These are phyloP conservation scores for Vicia faba DNA, from an alignment of 306 rosid species.

Conservation along the genomic window DNA sequence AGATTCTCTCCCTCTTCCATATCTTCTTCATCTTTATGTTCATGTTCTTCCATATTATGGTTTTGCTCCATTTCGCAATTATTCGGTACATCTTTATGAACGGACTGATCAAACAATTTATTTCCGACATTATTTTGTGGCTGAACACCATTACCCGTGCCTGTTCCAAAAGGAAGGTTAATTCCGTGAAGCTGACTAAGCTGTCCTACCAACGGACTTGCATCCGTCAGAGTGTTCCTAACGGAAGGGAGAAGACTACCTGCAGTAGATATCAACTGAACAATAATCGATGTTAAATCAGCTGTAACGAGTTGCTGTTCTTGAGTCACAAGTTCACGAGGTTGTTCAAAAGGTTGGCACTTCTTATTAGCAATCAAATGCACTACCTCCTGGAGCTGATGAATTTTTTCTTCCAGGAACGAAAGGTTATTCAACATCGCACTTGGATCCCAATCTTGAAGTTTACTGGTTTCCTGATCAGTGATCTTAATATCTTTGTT, in stretches of 20 bases:
- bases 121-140: constrained; percentile 46
- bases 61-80: constrained; percentile 55
- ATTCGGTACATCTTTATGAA: constrained; percentile 46
- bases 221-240: constrained; percentile 54
- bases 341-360: constrained; percentile 61
- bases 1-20: constrained; percentile 89
- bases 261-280: constrained; percentile 90
- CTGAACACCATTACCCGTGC: constrained; percentile 39
- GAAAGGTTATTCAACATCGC: constrained; percentile 74
- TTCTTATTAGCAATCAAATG: constrained; percentile 72
- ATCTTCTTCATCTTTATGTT: constrained; percentile 88
- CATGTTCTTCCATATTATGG: constrained; percentile 70
- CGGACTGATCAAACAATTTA: constrained; percentile 55
- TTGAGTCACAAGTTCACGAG: constrained; percentile 70
- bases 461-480: constrained; percentile 50
- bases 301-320: constrained; percentile 91
- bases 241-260: constrained; percentile 90
- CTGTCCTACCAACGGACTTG: constrained; percentile 51
- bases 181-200: constrained; percentile 54
- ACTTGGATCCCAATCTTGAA: constrained; percentile 82
- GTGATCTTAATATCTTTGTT: constrained; percentile 45
- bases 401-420: constrained; percentile 84
- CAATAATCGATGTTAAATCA: constrained; percentile 86
- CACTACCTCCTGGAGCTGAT: constrained; percentile 89
- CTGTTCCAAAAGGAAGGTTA: constrained; percentile 48